phyloP scores from a whole-genome alignment of 768 basidiomycete genomes.

The Mycena indigotica region DNA sequence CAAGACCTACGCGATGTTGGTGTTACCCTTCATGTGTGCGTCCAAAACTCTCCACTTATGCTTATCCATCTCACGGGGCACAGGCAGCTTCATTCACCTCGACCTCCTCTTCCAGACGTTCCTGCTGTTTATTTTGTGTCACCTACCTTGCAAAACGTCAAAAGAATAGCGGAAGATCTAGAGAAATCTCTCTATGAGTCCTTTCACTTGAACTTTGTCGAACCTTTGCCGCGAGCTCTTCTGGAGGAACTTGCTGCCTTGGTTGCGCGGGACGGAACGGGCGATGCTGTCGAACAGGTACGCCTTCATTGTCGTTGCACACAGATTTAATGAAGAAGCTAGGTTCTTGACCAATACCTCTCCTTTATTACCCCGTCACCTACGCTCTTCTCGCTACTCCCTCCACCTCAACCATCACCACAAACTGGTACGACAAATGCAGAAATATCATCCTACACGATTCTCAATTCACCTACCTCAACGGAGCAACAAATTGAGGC shows the following conservation, averaged over 20 bases:
- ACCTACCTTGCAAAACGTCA: conserved; percentile 83
- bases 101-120: conserved; percentile 91
- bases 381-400: conserved; percentile 86
- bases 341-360: conserved; percentile 96
- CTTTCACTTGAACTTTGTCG: conserved; percentile 94
- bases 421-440: conserved; percentile 38
- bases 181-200: conserved; percentile 88
- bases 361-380: conserved; percentile 94
- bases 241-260: conserved; percentile 92
- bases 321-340: conserved; percentile 14
- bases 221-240: conserved; percentile 82
- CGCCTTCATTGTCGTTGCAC: conserved; percentile 21
- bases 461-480: conserved; percentile 90
- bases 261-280: conserved; percentile 82
- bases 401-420: conserved; percentile 35
- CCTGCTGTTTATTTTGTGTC: conserved; percentile 97
- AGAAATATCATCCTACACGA: conserved; percentile 69
- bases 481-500: conserved; percentile 89
- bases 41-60: conserved; percentile 17
- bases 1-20: conserved; percentile 97
- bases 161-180: conserved; percentile 91
- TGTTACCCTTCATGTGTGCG: conserved; percentile 96
- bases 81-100: conserved; percentile 87
- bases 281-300: conserved; percentile 80
- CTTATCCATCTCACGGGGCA: conserved; percentile 5